Conservation (phyloP, 2,329 filamentous ascomycete species). For the Graphilbum sp. region DNA sequence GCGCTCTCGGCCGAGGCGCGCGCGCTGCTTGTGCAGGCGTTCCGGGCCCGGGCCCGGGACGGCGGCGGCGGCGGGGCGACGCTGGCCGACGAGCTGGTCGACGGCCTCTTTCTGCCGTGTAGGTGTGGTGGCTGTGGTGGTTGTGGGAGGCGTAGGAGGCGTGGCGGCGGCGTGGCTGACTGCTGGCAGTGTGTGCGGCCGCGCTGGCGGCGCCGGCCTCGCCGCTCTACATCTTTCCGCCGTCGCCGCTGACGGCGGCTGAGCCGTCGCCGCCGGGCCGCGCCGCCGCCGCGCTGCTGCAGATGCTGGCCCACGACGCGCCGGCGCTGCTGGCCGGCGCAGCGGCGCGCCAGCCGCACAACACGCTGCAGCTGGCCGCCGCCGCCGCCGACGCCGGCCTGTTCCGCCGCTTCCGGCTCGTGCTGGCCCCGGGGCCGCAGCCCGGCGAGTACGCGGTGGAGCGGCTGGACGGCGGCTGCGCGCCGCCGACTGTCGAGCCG, state of each 20-base stretch:
- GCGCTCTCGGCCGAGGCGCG: background rate
- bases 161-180: too few relatives aligned
- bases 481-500: background rate
- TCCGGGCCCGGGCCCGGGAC: background rate
- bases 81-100: constrained; percentile 2
- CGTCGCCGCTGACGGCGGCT: constrained; percentile 3
- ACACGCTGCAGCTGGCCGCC: background rate
- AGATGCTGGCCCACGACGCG: background rate
- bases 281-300: background rate
- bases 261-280: background rate
- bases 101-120: constrained; percentile 1
- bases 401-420: background rate
- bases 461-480: too few relatives aligned
- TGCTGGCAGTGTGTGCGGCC: too few relatives aligned
- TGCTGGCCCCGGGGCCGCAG: background rate
- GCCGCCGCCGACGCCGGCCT: background rate
- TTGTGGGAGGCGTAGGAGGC: background rate
- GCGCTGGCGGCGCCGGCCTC: background rate
- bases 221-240: constrained; percentile 4
- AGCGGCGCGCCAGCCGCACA: background rate
- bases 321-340: background rate
- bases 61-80: too few relatives aligned
- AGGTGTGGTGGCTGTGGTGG: background rate
- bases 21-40: background rate
- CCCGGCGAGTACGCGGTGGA: too few relatives aligned